Evolutionary conservation across 2,329 filamentous ascomycete species (phyloP), one percentile per base, ranked within the genome.

Genomic region (Neopestalotiopsis rosae): DNA sequence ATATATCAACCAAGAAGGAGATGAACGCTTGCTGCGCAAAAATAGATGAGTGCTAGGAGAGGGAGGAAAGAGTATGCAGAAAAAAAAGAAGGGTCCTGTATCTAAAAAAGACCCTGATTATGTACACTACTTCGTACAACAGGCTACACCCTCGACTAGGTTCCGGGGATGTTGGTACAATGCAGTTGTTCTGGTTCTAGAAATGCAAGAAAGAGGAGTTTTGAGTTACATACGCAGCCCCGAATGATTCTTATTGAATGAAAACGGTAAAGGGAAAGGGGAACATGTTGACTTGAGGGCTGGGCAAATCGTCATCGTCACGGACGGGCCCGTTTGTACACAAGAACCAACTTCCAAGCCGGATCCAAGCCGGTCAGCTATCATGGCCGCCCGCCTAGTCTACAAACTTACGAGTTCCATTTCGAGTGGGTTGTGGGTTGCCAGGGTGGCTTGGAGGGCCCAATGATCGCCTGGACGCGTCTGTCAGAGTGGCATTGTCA

Each of bases 201-300:
- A 58, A 28, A 57, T 68, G 63, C 67, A 68, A 69, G 69, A 62
- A 42, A 65, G 69, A 65, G 57, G 67, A 40, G 59, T 49, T 30
- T 42, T 38, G n/a, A 72, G 49, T 70, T 30, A 34, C n/a, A 64
- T 56, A n/a, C 59, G 66, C 32, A 70, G 66, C 66, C 65, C 24
- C 69, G 65, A 38, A 68, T 45, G 66, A 68, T 62, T 72, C 66
- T 68, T 71, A 72, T 67, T 38, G 68, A 30, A 67, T 61, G 68
- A 67, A 72, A 65, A 65, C 68, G 67, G 69, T 38, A 72, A 56
- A 62, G 13, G 30, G 9, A 62, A 69, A 38, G 34, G 66, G 70
- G 58, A 71, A 70, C 61, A 66, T 59, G 42, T 38, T 10, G 69
- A 40, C 17, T 4, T 66, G 30, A 56, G 14, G 20, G 13, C 45